Base-by-base conservation (phyloP, 208 protist genomes). In the Trypanosoma caninum region DNA sequence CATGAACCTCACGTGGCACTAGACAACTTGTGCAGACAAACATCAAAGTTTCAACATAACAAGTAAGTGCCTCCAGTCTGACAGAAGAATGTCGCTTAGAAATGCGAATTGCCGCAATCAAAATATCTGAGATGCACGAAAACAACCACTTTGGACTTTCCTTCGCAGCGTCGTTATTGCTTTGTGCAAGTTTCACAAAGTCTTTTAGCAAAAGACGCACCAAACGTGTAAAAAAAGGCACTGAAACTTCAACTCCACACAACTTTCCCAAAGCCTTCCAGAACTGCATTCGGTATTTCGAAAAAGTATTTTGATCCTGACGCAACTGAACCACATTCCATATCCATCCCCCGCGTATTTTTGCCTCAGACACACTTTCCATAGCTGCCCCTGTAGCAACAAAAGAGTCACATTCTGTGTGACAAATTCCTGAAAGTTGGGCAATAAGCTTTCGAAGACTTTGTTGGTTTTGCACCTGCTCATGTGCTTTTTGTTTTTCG, bases 301-400 rank as follows among this genome's bases (percentile, higher is more conserved):
- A 70, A 70, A 70, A 70, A 8, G 48, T 57, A 5, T 48, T 57
- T 53, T 72, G 56, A 13, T 72, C 57, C 41, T 63, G 42, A 22
- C 57, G 25, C 20, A 53, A 11, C 14, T 54, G 56, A 30, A 72
- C 44, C n/a, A 72, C 58, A n/a, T 56, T 55, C 65, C 65, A 72
- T 18, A 72, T 45, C 65, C 65, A 72, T 44, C 57, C 57, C 14
- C 37, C 51, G 25, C 42, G 34, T 13, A 65, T 18, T 41, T 34
- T 53, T 25, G 2, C 23, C 44, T 58, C 57, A 3, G n/a, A 9
- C 18, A 20, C 13, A 52, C n/a, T 22, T 6, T 50, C 44, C 31
- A 47, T 8, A 27, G 25, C 11, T 22, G 9, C 9, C 22, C 23
- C 28, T 23, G 27, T 11, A 14, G 25, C 27, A 28, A 31, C 35